Evolutionary conservation across 805 yeast species (phyloP).

Genomic region (Candida arabinofermentans): DNA sequence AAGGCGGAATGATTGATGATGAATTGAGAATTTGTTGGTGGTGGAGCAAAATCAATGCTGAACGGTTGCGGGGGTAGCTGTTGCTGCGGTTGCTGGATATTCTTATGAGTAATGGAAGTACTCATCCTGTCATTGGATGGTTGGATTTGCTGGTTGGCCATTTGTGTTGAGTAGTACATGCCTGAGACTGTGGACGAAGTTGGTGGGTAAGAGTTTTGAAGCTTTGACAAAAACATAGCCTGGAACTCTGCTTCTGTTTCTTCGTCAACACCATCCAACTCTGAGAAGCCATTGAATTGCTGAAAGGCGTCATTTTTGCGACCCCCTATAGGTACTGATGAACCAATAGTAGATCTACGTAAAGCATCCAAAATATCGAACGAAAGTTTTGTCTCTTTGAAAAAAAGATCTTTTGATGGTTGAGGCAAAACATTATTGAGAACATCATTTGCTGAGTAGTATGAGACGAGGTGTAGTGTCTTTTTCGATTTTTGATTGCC

Average conservation of each 20-base stretch:
- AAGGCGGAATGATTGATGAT: too few species aligned
- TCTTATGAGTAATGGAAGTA: too few species aligned
- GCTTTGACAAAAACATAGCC: conserved; percentile 13
- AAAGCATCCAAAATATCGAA: conserved; percentile 51
- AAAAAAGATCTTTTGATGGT: conserved; percentile 51
- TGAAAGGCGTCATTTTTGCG: conserved; percentile 12
- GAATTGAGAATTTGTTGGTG: too few species aligned
- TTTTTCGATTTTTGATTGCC: conserved; percentile 20
- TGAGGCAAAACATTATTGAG: conserved; percentile 47
- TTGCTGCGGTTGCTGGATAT: neutral
- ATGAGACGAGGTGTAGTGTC: conserved; percentile 72
- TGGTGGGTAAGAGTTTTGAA: conserved; percentile 2
- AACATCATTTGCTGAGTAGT: conserved; percentile 76
- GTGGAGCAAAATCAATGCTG: neutral
- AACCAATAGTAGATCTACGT: conserved; percentile 56
- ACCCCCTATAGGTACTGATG: conserved; percentile 17
- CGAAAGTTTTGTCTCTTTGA: conserved; percentile 47
- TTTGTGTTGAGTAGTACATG: conserved; percentile 2
- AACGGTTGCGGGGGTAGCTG: neutral
- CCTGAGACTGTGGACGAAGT: conserved; percentile 4
- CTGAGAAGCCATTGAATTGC: conserved; percentile 19
- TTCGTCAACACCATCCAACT: conserved; percentile 21
- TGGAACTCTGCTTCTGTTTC: conserved; percentile 15
- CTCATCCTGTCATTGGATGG: neutral
- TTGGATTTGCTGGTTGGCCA: neutral